These are phyloP conservation scores for Coffea eugenioides DNA, from an alignment of 257 asterid species.

Conservation along the genomic window DNA sequence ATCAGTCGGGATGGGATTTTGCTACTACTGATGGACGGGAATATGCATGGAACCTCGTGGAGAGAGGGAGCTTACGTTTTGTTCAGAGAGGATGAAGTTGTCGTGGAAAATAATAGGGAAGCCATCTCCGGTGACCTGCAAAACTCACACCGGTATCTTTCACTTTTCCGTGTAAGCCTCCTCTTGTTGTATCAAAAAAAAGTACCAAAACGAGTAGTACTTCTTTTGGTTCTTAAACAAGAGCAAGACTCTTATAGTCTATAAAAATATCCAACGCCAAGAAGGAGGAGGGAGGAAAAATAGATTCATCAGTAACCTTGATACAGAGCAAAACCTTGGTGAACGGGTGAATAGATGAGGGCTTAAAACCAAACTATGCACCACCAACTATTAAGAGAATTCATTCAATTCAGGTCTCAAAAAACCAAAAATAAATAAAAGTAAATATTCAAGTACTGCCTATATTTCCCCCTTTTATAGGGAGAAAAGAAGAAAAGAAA, in stretches of 20 bases:
- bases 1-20: too few species aligned
- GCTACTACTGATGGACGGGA: too few species aligned
- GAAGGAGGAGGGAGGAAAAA: background rate
- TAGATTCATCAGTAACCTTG: constrained; percentile 40
- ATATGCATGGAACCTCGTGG: too few species aligned
- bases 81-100: constrained; percentile 74
- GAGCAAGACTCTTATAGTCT: constrained; percentile 31
- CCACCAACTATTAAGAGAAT: too few species aligned
- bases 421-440: too few species aligned
- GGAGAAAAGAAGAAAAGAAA: too few species aligned
- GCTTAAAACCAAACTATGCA: too few species aligned
- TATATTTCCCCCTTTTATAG: too few species aligned
- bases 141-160: constrained; percentile 37
- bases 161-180: constrained; percentile 50
- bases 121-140: constrained; percentile 90
- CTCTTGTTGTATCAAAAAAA: constrained; percentile 24
- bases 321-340: background rate
- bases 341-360: too few species aligned
- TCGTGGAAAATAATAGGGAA: constrained; percentile 94
- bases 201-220: constrained; percentile 29
- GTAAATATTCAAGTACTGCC: too few species aligned
- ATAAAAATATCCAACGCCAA: constrained; percentile 8
- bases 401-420: too few species aligned
- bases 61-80: constrained; percentile 45
- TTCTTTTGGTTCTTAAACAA: constrained; percentile 20